These are phyloP conservation scores for Pseudozyma pruni DNA, from an alignment of 1,284 basidiomycete genomes.

Conservation along the genomic window DNA sequence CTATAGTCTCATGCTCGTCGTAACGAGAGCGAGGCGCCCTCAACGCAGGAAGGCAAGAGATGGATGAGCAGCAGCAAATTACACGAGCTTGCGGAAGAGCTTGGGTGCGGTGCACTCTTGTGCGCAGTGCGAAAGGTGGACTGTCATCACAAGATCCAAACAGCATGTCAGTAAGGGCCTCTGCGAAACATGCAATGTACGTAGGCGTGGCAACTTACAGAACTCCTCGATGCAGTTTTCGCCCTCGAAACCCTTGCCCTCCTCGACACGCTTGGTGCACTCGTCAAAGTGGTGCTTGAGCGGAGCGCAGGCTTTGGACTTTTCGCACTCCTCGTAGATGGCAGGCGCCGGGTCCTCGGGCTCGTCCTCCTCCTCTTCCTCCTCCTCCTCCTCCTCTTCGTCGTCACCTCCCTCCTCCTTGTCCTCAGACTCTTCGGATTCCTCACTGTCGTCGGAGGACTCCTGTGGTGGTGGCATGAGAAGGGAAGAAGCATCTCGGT, in stretches of 20 bases:
- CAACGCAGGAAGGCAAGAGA: too few species aligned
- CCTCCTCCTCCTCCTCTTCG: conserved; percentile 43
- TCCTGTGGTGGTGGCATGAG: conserved; percentile 7
- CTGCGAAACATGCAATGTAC: too few species aligned
- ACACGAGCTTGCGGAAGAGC: conserved; percentile 62
- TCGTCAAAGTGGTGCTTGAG: conserved; percentile 67
- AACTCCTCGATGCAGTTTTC: conserved; percentile 68
- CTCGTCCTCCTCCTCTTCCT: conserved; percentile 51
- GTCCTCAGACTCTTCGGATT: conserved; percentile 42
- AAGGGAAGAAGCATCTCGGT: too few species aligned
- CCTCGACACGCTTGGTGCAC: conserved; percentile 64
- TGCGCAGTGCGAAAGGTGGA: conserved; percentile 65
- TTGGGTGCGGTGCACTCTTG: conserved; percentile 65
- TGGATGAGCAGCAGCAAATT: too few species aligned
- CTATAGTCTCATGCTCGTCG: too few species aligned
- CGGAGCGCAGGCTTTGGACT: conserved; percentile 61
- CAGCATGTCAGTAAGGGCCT: background rate
- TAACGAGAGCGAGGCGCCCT: too few species aligned
- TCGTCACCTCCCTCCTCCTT: conserved; percentile 52
- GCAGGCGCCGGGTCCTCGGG: conserved; percentile 61
- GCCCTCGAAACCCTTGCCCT: conserved; percentile 64
- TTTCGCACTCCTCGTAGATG: conserved; percentile 65
- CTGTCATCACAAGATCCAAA: conserved; percentile 12
- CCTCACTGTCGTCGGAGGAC: conserved; percentile 38
- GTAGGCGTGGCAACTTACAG: conserved; percentile 59